Evolutionary conservation across 371 early-diverging fungal species (phyloP), one percentile per base, ranked within the genome.

Genomic region (Parasitella parasitica): DNA sequence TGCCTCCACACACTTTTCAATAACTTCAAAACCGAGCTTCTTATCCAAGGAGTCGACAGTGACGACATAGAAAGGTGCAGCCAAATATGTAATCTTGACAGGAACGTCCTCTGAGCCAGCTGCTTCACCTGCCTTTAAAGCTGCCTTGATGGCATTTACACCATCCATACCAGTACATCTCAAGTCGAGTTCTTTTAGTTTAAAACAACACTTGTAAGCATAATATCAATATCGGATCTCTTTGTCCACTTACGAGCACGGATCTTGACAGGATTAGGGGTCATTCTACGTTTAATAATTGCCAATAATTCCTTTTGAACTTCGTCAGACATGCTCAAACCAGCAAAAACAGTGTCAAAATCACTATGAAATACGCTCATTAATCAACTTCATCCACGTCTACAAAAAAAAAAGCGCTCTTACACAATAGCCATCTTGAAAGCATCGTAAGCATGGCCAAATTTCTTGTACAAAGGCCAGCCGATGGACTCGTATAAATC

Each of bases 381-480:
- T n/a, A n/a, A n/a, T n/a, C n/a, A n/a, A n/a, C n/a, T n/a, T n/a
- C n/a, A n/a, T n/a, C n/a, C n/a, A n/a, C n/a, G n/a, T n/a, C n/a
- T n/a, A n/a, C n/a, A n/a, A n/a, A n/a, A n/a, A n/a, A n/a, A n/a
- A n/a, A n/a, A n/a, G n/a, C n/a, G n/a, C n/a, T n/a, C n/a, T 74
- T 86, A 94, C 93, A 83, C 85, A 66, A 96, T 87, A 30, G 97
- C 97, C 52, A 92, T 69, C 84, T 97, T 97, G 85, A 99, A 99
- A 4, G 95, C 95, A 78, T 97, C 94, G 64, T 91, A 96, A 22
- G 99, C 98, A 73, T 98, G 99, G 13, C 99, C 99, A 78, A 93
- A 98, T 84, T 97, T 94, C 76, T 85, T 89, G 77, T 97, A 98
- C 61, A 98, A 86, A n/a, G 96, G 97, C 98, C 99, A 99, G 27